Conservation (phyloP, 1,284 basidiomycete species). For the Pulveroboletus sp. region DNA sequence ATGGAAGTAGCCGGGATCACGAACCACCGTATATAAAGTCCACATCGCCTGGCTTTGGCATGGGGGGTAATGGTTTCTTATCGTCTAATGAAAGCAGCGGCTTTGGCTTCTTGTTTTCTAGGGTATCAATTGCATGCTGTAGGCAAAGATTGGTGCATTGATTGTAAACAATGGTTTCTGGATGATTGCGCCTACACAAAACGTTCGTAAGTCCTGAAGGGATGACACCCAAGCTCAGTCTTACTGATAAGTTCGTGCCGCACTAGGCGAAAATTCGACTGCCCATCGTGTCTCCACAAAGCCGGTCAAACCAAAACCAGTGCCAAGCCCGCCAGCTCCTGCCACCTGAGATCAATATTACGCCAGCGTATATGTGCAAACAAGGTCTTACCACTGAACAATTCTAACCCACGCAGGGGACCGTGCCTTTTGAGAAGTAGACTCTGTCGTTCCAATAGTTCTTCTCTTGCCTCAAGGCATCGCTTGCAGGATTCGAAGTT, state of each 20-base stretch:
- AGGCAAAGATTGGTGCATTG: constrained; percentile 60
- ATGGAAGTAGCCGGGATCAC: constrained; percentile 14
- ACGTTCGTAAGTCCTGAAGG: constrained; percentile 3
- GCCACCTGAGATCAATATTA: constrained; percentile 5
- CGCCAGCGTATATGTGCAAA: background rate
- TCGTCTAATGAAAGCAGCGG: constrained; percentile 39
- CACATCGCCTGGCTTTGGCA: constrained; percentile 57
- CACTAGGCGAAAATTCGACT: constrained; percentile 58
- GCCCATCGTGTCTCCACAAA: constrained; percentile 64
- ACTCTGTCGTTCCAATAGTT: constrained; percentile 28
- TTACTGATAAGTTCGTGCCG: constrained; percentile 57
- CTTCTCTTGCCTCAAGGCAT: constrained; percentile 37
- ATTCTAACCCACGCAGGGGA: constrained; percentile 53
- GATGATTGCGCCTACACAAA: constrained; percentile 52
- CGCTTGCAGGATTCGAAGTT: constrained; percentile 34
- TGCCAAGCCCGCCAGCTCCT: constrained; percentile 71
- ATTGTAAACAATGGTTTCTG: constrained; percentile 53
- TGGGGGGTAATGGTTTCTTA: constrained; percentile 36
- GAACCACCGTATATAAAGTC: constrained; percentile 70
- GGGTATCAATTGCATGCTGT: constrained; percentile 49
- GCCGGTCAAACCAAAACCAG: constrained; percentile 55
- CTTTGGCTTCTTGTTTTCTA: constrained; percentile 37
- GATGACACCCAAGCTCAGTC: constrained; percentile 11
- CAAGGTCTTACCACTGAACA: constrained; percentile 53
- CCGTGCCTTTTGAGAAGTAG: constrained; percentile 35